Evolutionary conservation across 106 monocot species (phyloP), one percentile per base, ranked within the genome.

Genomic region (Dendrobium huoshanense): DNA sequence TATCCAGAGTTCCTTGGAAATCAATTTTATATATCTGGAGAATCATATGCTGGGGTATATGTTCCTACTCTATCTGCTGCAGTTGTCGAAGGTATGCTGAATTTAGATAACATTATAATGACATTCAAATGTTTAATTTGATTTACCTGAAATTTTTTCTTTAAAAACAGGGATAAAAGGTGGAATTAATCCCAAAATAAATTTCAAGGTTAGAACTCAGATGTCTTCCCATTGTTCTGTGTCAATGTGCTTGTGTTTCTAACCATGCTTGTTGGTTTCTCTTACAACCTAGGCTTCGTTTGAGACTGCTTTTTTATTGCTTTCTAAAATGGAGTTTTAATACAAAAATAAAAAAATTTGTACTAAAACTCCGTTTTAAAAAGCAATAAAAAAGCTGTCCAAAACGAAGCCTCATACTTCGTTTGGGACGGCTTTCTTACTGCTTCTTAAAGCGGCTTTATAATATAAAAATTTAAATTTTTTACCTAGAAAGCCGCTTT

Each of bases 21-120:
- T 79, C 87, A 91, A 20, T 96, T 96, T 84, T 96, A 84, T 37
- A 94, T 96, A 65, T 18, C 88, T 73, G 96, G 96, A 17, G 96
- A 96, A 77, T 94, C 96, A 41, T 96, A 94, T 90, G 94, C 96
- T 40, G 96, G 96, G 24, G 87, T 96, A 4, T 96, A 96, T 79
- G 88, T 96, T 75, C 96, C 94, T 20, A 96, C 96, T 43, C 92
- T 96, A 85, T 79, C 94, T 41, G 42, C 79, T 79, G 92, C 90
- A 81, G 94, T 96, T 87, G 96, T 55, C 37, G 86, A 90, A 85
- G 96, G 96, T 93, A 78, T 48, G 19, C 7, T 70, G 4, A 68
- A 42, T 77, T 56, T 17, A 20, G 37, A 5, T 31, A 25, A 4
- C 56, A 80, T 24, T 18, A 17, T 42, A 11, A 55, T 65, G 64